These are phyloP conservation scores for Cynara cardunculus DNA, from an alignment of 129 eudicot species.

Conservation along the genomic window DNA sequence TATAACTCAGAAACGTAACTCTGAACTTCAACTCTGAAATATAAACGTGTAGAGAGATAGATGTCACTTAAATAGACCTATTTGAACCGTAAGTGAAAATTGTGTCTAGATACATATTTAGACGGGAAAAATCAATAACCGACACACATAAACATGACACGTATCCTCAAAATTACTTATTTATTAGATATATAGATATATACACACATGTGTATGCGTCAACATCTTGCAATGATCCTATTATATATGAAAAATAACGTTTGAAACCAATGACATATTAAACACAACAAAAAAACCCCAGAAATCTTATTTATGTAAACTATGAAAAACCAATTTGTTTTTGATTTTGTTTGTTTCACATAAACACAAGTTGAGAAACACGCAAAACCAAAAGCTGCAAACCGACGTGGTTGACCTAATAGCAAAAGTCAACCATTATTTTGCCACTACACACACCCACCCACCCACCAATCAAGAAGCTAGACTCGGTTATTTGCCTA, in stretches of 20 bases:
- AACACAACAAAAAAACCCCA: not conserved
- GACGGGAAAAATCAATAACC: too few species aligned
- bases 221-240: not conserved
- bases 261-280: not conserved
- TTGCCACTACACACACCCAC: not conserved
- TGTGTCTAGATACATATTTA: too few species aligned
- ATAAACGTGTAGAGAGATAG: too few species aligned
- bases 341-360: not conserved
- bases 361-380: not conserved
- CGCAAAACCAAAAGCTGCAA: not conserved
- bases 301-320: too few species aligned
- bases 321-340: not conserved
- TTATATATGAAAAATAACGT: too few species aligned
- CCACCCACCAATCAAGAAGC: not conserved
- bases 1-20: too few species aligned
- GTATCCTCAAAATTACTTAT: too few species aligned
- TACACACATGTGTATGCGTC: not conserved
- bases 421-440: not conserved
- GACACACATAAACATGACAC: too few species aligned
- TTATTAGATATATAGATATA: too few species aligned
- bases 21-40: too few species aligned
- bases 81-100: too few species aligned
- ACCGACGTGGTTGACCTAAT: constrained; percentile 6
- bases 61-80: too few species aligned
- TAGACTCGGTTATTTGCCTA: not conserved